These are phyloP conservation scores for Thelonectria olida DNA, from an alignment of 2,329 filamentous ascomycete genomes.

Conservation along the genomic window DNA sequence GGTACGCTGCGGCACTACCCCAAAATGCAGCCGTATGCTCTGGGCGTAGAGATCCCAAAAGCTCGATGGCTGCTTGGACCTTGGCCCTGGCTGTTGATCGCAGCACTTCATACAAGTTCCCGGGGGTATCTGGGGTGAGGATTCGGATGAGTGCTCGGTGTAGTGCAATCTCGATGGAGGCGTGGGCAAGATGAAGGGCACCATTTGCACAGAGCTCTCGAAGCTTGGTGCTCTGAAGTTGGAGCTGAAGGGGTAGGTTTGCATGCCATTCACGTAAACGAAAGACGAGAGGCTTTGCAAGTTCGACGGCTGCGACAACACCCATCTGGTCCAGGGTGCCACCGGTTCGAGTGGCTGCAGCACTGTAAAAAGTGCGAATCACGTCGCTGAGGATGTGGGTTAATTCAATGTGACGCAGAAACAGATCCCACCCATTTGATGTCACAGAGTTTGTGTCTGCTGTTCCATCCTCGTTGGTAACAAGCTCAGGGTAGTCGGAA, in stretches of 20 bases:
- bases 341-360: constrained; percentile 41
- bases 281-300: constrained; percentile 46
- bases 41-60: constrained; percentile 53
- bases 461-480: constrained; percentile 46
- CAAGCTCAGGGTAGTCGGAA: constrained; percentile 51
- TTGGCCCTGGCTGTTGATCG: constrained; percentile 51
- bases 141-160: constrained; percentile 60
- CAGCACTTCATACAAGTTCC: constrained; percentile 43
- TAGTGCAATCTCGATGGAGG: constrained; percentile 60
- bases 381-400: constrained; percentile 62
- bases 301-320: constrained; percentile 44
- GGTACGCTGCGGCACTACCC: constrained; percentile 55
- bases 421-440: constrained; percentile 56
- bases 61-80: constrained; percentile 50
- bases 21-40: constrained; percentile 57
- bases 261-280: constrained; percentile 55
- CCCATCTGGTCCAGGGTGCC: constrained; percentile 45
- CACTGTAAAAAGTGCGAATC: constrained; percentile 57
- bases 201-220: constrained; percentile 53
- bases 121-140: constrained; percentile 45
- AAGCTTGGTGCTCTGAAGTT: constrained; percentile 53
- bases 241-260: constrained; percentile 54
- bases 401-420: constrained; percentile 60
- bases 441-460: constrained; percentile 53
- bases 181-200: constrained; percentile 60